These are phyloP conservation scores for Nicotiana knightiana DNA, from an alignment of 257 asterid genomes.

Conservation along the genomic window DNA sequence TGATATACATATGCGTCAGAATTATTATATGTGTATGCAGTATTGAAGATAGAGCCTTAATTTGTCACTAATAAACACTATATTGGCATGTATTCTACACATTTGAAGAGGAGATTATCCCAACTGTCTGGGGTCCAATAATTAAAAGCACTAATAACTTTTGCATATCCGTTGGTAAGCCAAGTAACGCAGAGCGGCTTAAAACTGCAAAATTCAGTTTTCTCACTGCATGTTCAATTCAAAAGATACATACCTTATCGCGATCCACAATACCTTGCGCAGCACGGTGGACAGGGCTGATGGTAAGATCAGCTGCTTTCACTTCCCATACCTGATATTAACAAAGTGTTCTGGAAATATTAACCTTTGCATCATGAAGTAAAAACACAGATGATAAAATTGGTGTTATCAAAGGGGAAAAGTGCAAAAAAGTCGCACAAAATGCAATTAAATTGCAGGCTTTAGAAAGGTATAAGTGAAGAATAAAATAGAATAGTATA, in stretches of 20 bases:
- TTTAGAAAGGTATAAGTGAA: neutral
- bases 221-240: neutral
- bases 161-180: neutral
- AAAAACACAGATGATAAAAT: neutral
- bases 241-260: conserved; percentile 48
- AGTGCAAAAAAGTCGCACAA: too few relatives aligned
- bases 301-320: conserved; percentile 96
- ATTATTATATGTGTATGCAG: neutral
- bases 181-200: neutral
- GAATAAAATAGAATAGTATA: neutral
- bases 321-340: conserved; percentile 89
- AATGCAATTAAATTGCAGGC: neutral
- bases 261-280: conserved; percentile 81
- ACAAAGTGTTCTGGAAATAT: neutral
- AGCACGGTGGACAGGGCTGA: conserved; percentile 95
- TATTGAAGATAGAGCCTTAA: neutral
- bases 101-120: neutral
- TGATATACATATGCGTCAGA: conserved; percentile 4
- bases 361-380: neutral
- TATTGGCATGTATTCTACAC: neutral
- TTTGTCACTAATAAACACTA: neutral
- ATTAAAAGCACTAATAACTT: neutral
- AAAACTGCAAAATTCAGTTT: neutral
- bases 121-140: neutral
- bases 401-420: neutral